A percentile compares a stretch with the other conserved stretches of the same genome.
Conservation (phyloP, 2,329 filamentous ascomycete genomes). For the Botrytis aclada region DNA sequence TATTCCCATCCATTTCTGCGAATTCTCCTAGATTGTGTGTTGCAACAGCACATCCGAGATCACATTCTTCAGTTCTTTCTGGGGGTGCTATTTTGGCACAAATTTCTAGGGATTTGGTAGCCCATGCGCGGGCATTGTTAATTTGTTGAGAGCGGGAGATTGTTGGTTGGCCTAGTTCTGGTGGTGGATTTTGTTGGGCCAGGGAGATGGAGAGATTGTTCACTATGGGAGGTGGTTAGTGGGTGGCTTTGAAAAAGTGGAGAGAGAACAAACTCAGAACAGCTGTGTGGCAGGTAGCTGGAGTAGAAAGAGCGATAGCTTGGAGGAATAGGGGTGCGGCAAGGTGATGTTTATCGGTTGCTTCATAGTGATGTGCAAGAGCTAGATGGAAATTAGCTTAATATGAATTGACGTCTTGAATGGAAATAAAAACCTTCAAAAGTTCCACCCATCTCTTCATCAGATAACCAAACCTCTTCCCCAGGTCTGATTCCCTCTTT, state of each 20-base stretch:
- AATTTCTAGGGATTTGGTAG: constrained; percentile 68
- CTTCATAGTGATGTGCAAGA: constrained; percentile 73
- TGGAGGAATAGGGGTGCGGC: constrained; percentile 85
- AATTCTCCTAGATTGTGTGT: constrained; percentile 87
- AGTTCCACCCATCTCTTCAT: constrained; percentile 69
- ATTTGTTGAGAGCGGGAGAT: constrained; percentile 60
- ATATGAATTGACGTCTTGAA: neutral
- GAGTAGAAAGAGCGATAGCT: constrained; percentile 66
- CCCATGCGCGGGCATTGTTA: constrained; percentile 73
- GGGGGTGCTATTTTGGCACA: constrained; percentile 63
- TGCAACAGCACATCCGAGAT: constrained; percentile 76
- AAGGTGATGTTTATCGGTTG: constrained; percentile 71
- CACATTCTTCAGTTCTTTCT: constrained; percentile 72
- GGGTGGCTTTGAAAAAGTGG: neutral
- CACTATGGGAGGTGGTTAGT: constrained; percentile 48
- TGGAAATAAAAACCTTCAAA: constrained; percentile 55
- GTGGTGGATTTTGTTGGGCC: constrained; percentile 47
- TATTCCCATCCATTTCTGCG: constrained; percentile 68
- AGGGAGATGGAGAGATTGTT: constrained; percentile 76
- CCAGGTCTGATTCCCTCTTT: constrained; percentile 65
- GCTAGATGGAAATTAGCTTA: constrained; percentile 45
- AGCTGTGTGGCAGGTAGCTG: constrained; percentile 70
- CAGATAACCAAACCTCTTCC: constrained; percentile 68
- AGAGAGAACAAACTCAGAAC: constrained; percentile 60
- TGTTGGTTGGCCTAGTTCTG: constrained; percentile 40